These are phyloP conservation scores for Solanum pimpinellifolium DNA, from an alignment of 257 asterid genomes.

Conservation along the genomic window DNA sequence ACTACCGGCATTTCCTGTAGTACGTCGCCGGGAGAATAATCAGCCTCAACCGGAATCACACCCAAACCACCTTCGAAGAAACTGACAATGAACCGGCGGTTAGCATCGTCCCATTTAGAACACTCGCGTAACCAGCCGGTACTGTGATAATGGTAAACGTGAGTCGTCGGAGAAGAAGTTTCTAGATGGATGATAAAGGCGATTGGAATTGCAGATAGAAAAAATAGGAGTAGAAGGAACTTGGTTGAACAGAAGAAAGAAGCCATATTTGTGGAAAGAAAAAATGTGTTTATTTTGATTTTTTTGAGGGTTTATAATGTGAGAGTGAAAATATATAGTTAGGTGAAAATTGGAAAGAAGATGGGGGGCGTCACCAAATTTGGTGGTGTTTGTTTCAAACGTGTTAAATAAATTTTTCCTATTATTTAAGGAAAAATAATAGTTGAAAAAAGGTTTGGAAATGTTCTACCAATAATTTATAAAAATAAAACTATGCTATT, in stretches of 20 bases:
- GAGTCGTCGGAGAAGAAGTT: constrained; percentile 41
- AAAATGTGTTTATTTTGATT: neutral
- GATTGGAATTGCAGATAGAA: constrained; percentile 62
- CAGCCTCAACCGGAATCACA: constrained; percentile 29
- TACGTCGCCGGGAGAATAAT: neutral
- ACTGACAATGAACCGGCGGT: constrained; percentile 70
- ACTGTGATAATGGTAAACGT: constrained; percentile 53
- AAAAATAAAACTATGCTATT: no score
- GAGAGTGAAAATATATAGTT: neutral
- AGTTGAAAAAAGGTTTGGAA: neutral
- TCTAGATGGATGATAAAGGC: constrained; percentile 58
- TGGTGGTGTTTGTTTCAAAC: neutral
- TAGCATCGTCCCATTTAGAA: constrained; percentile 67
- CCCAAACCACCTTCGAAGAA: constrained; percentile 83
- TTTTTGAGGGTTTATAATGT: neutral
- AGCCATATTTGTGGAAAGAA: constrained; percentile 7
- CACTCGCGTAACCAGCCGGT: constrained; percentile 79
- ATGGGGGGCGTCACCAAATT: neutral
- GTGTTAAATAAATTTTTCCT: neutral
- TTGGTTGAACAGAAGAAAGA: constrained; percentile 38
- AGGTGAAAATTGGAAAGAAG: neutral
- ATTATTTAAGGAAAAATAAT: neutral
- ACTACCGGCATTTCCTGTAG: constrained; percentile 57
- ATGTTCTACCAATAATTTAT: no score
- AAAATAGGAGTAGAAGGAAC: constrained; percentile 26